Base-by-base conservation (phyloP, 305 asterid genomes). In the Fraxinus baroniana region DNA sequence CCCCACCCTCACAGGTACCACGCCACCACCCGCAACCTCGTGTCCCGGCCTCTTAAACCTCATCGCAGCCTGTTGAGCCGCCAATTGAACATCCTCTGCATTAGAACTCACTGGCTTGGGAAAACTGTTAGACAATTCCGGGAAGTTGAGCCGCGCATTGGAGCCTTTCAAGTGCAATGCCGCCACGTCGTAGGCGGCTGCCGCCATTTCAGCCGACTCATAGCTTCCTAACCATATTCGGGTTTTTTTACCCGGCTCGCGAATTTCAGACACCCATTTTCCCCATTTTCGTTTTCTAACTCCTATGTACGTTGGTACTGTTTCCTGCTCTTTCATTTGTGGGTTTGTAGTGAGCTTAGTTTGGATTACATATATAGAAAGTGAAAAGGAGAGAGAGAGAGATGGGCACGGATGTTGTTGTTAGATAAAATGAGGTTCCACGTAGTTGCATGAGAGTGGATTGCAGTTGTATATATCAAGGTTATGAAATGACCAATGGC, bases 241-340 rank as follows among this genome's bases (percentile, higher is more conserved):
- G 1, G 87, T 88, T 75, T 88, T 91, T 83, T 86, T 90, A 4
- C 95, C 94, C 0, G 95, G 97, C 74, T 89, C 91, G 3, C 95
- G 91, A 9, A 92, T 89, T 78, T 92, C 97, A 0, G 94, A 88
- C 80, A 92, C 97, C 95, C 95, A 92, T 85, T 91, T 88, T n/a
- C 97, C 95, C 92, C 93, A 92, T 89, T 90, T 92, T 4, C 97
- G 83, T 84, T 84, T 91, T 88, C 97, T 84, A 0, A 91, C 94
- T 0, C 97, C 97, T 20, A 87, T 84, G 60, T 92, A 91, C 49
- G 70, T 62, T 5, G 83, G 62, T 24, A 55, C 83, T 2, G 36
- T 13, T 8, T 73, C 84, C 1, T 78, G 80, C 24, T 78, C 79
- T 3, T 78, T 60, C 89, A 86, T 86, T 77, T 36, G 2, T 73